Percentiles rank a stretch among this genome's conserved stretches.
These are phyloP conservation scores for Sinapis alba DNA, from an alignment of 441 rosid genomes.

Conservation along the genomic window DNA sequence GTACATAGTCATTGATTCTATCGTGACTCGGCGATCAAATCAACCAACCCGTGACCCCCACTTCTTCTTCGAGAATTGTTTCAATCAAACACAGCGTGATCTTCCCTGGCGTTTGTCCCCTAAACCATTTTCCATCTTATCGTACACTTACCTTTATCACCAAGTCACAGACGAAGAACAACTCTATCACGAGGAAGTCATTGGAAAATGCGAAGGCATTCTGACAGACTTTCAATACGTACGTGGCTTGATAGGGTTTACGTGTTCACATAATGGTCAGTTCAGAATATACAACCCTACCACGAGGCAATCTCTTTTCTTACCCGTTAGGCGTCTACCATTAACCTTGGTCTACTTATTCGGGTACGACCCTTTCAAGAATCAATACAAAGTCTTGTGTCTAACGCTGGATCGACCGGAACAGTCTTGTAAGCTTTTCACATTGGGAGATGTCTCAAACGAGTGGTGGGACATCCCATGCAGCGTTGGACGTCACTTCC, in stretches of 20 bases:
- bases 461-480: constrained; percentile 8
- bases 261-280: not conserved
- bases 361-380: constrained; percentile 18
- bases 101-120: not conserved
- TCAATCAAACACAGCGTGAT: not conserved
- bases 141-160: not conserved
- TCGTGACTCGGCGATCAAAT: not conserved
- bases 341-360: not conserved
- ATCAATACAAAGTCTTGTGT: constrained; percentile 18
- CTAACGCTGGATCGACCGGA: not conserved
- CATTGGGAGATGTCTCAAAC: not conserved
- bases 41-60: not conserved
- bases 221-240: not conserved
- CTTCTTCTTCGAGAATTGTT: not conserved
- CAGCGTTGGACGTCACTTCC: not conserved
- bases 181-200: not conserved
- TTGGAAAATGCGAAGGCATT: not conserved
- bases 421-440: not conserved
- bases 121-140: not conserved
- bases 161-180: constrained; percentile 9
- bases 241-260: not conserved
- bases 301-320: not conserved
- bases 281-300: constrained; percentile 13
- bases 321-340: not conserved
- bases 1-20: not conserved